phyloP scores from a whole-genome alignment of 2,329 filamentous ascomycete species.

The Aspergillus awamori region DNA sequence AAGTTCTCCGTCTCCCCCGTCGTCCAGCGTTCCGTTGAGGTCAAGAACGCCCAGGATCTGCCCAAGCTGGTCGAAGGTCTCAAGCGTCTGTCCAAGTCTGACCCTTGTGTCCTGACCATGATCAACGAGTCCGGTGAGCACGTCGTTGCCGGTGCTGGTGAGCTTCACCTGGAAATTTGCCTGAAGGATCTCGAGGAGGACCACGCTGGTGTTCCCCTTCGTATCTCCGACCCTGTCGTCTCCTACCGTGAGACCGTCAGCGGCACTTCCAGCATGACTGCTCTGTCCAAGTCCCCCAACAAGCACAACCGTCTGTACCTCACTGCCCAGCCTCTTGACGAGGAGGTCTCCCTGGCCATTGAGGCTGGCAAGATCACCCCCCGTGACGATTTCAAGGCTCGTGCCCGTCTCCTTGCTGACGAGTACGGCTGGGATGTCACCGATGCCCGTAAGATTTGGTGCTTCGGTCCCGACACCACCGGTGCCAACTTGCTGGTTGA shows the following conservation, averaged over 20 bases:
- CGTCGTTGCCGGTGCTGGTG: slow-evolving; percentile 98
- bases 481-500: slow-evolving; percentile 98
- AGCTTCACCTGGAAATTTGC: slow-evolving; percentile 99
- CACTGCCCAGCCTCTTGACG: slow-evolving; percentile 82
- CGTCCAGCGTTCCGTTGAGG: slow-evolving; percentile 96
- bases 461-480: slow-evolving; percentile 96
- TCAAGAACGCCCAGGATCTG: slow-evolving; percentile 99
- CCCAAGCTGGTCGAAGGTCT: slow-evolving; percentile 99
- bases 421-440: slow-evolving; percentile 99
- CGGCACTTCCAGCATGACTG: slow-evolving; percentile 85
- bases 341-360: slow-evolving; percentile 89
- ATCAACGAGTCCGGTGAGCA: slow-evolving; percentile 96
- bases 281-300: slow-evolving; percentile 99
- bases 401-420: slow-evolving; percentile 93
- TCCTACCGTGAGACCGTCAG: slow-evolving; percentile 96
- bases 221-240: slow-evolving; percentile 97
- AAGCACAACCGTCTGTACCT: slow-evolving; percentile 99
- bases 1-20: slow-evolving; percentile 99
- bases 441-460: slow-evolving; percentile 99
- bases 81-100: slow-evolving; percentile 99
- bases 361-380: slow-evolving; percentile 89
- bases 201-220: slow-evolving; percentile 97
- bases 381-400: slow-evolving; percentile 98
- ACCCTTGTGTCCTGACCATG: slow-evolving; percentile 92
- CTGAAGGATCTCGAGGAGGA: slow-evolving; percentile 99